Conservation (phyloP, 257 asterid genomes). For the Eucommia ulmoides region DNA sequence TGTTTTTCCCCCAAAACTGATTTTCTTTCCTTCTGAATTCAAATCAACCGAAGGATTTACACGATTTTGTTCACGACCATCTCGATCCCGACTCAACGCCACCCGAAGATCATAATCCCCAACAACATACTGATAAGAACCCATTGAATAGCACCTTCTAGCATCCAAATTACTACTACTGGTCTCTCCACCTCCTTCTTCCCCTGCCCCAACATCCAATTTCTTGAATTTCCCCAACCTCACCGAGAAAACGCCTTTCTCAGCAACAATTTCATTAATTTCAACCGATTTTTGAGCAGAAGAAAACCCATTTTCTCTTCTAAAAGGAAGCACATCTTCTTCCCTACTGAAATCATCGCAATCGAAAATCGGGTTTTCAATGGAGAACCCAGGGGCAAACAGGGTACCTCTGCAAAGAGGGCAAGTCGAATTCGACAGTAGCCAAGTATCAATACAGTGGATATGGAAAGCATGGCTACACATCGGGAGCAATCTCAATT, state of each 20-base stretch:
- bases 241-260: background rate
- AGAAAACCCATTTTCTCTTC: background rate
- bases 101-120: background rate
- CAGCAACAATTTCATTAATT: background rate
- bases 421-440: background rate
- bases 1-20: background rate
- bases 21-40: background rate
- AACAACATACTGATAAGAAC: background rate
- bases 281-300: background rate
- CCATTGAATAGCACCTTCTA: background rate
- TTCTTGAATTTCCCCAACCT: background rate
- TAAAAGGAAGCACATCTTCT: background rate
- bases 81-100: background rate
- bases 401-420: background rate
- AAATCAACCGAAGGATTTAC: background rate
- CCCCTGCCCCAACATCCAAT: background rate
- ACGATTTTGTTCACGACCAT: background rate
- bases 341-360: background rate
- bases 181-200: background rate
- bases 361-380: background rate
- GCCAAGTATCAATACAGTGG: background rate
- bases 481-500: background rate
- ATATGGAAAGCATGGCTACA: background rate
- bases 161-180: background rate
- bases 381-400: background rate